Evolutionary conservation across 371 early-diverging fungal genomes (phyloP).

Genomic region (Apophysomyces trapeziformis): DNA sequence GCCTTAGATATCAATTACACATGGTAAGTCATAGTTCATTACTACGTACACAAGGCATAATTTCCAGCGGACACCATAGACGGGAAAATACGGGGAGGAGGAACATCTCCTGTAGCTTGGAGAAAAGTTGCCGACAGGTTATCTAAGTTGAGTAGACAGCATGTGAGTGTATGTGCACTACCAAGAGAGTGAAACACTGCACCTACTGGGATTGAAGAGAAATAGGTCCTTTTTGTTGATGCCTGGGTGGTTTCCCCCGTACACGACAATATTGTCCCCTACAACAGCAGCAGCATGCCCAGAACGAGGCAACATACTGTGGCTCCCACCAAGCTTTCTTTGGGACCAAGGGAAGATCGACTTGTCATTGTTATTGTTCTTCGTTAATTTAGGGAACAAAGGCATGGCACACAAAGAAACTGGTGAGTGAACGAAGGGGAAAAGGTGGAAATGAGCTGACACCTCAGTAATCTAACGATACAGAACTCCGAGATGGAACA

Average conservation of each 20-base stretch:
- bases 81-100: constrained; percentile 38
- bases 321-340: constrained; percentile 2
- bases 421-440: background rate
- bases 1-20: constrained; percentile 2
- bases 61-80: constrained; percentile 38
- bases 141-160: constrained; percentile 22
- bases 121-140: constrained; percentile 37
- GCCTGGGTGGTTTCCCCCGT: constrained; percentile 4
- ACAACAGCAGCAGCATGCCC: background rate
- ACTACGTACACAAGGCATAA: constrained; percentile 39
- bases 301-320: background rate
- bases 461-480: background rate
- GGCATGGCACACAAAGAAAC: background rate
- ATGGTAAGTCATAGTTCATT: background rate
- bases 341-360: constrained; percentile 6
- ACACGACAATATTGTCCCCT: background rate
- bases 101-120: constrained; percentile 45
- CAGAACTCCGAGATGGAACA: constrained; percentile 4
- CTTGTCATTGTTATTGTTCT: constrained; percentile 5
- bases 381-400: background rate
- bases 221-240: constrained; percentile 1
- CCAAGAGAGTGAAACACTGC: background rate
- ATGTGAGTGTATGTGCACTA: no score
- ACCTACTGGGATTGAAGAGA: constrained; percentile 1
- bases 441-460: background rate